A percentile compares a stretch with the other conserved stretches of the same genome.
These are phyloP conservation scores for Citrus sp. DNA, from an alignment of 345 rosid species.

Conservation along the genomic window DNA sequence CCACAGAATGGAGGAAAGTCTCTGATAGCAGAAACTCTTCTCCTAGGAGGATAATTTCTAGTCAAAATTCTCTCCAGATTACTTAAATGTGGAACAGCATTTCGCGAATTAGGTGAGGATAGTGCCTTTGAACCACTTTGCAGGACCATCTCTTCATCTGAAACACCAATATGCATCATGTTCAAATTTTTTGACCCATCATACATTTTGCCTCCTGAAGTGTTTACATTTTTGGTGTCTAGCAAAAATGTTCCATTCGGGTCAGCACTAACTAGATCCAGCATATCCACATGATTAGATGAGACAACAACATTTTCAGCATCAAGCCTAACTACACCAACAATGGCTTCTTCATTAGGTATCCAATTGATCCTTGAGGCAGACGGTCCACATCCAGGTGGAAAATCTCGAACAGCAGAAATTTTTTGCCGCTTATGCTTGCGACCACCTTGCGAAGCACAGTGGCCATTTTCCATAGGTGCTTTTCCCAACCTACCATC, in stretches of 20 bases:
- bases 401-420: slow-evolving; percentile 49
- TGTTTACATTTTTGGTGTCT: slow-evolving; percentile 8
- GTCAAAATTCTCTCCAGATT: slow-evolving; percentile 10
- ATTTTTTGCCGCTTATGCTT: slow-evolving; percentile 43
- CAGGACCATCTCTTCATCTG: slow-evolving; percentile 6
- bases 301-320: not conserved
- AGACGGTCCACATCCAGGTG: slow-evolving; percentile 43
- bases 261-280: slow-evolving; percentile 2
- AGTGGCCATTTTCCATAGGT: slow-evolving; percentile 26
- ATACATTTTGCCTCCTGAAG: slow-evolving; percentile 5
- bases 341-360: slow-evolving; percentile 8
- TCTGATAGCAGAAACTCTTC: slow-evolving; percentile 45
- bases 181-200: slow-evolving; percentile 8
- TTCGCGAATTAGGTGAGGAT: not conserved
- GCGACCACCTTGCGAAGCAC: slow-evolving; percentile 10
- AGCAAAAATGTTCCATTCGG: not conserved
- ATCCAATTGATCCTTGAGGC: slow-evolving; percentile 11
- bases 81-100: not conserved
- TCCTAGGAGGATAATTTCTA: slow-evolving; percentile 41
- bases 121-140: not conserved
- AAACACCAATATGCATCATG: slow-evolving; percentile 12
- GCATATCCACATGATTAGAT: slow-evolving; percentile 9
- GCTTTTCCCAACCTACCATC: slow-evolving; percentile 27
- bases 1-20: slow-evolving; percentile 56
- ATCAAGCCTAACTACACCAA: slow-evolving; percentile 1